These are phyloP conservation scores for Spathaspora gorwiae DNA, from an alignment of 805 yeast species.

Conservation along the genomic window DNA sequence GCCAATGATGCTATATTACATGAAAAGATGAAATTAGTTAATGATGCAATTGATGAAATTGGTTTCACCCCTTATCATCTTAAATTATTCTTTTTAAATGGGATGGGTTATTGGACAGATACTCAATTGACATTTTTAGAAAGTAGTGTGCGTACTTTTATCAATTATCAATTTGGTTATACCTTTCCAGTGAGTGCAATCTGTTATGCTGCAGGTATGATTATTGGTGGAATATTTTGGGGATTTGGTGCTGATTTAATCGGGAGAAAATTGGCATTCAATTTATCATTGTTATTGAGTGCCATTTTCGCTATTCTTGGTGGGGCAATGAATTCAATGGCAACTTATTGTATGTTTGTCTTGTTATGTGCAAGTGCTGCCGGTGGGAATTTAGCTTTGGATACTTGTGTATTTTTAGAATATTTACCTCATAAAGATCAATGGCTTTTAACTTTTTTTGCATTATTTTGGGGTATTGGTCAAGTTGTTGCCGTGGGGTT, in stretches of 20 bases:
- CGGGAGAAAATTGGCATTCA: conserved; percentile 52
- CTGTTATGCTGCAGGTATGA: conserved; percentile 37
- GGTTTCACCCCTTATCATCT: conserved; percentile 53
- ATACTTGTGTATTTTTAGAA: conserved; percentile 24
- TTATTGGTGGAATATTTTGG: conserved; percentile 51
- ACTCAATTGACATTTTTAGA: conserved; percentile 48
- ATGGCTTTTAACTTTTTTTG: conserved; percentile 28
- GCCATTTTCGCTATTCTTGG: conserved; percentile 20
- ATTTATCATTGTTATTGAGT: conserved; percentile 16
- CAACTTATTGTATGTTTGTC: conserved; percentile 21
- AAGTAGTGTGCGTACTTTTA: conserved; percentile 41
- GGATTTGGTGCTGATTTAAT: conserved; percentile 53
- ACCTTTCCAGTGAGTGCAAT: conserved; percentile 42
- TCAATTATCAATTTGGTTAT: conserved; percentile 45
- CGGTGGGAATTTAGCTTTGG: conserved; percentile 28
- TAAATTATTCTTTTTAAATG: conserved; percentile 47
- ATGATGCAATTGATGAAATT: conserved; percentile 30
- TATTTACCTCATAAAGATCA: conserved; percentile 22
- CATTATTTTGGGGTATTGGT: conserved; percentile 61
- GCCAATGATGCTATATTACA: conserved; percentile 28
- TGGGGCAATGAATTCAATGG: conserved; percentile 23
- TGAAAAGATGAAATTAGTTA: conserved; percentile 24
- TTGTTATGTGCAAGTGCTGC: conserved; percentile 18
- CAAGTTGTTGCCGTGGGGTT: conserved; percentile 48
- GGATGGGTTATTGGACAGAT: conserved; percentile 55